Base-by-base conservation (phyloP, 768 basidiomycete species). In the Termitomyces titanicus region DNA sequence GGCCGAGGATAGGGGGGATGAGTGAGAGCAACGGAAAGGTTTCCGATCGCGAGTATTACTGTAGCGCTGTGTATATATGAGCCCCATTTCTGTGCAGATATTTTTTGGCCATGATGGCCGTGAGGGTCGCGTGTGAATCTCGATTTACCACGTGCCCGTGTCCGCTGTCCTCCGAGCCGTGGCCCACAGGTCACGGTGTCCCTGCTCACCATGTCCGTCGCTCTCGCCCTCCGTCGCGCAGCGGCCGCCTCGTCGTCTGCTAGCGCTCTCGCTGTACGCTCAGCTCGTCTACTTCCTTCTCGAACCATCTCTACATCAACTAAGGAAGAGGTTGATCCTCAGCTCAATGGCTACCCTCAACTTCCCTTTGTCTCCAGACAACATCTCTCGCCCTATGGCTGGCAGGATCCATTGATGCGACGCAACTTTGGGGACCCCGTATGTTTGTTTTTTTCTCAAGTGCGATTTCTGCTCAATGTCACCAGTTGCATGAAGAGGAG, bases 341-440 rank as follows among this genome's bases (percentile, higher is more conserved):
- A 91, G 58, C 71, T 89, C 18, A 77, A 76, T 52, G 88, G 82
- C 61, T 92, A 94, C 61, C 90, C 90, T 9, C 76, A 84, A 56
- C 77, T 90, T 6, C 88, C 89, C 35, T 76, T 74, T 67, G 73
- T 83, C 40, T 88, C 86, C 10, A 77, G 80, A 63, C 89, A 92
- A 63, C 74, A 77, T 9, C 78, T 85, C 11, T 74, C 81, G 20
- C 74, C 91, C 0, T 73, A 70, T 47, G 87, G 88, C 42, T 94
- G 90, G 91, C 79, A 86, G 66, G 92, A 94, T 66, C 66, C 68
- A 34, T 82, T 89, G 64, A 80, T 87, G 76, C 78, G 92, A 58
- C 81, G 91, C 52, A 92, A 94, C 66, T 85, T 85, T 72, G 89
- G 87, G 47, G 91, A 94, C 57, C 75, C 86, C 40, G 92, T 92